Percentiles rank a stretch among this genome's conserved stretches.
These are phyloP conservation scores for Penicillium sp. DNA, from an alignment of 2,329 filamentous ascomycete genomes.

Conservation along the genomic window DNA sequence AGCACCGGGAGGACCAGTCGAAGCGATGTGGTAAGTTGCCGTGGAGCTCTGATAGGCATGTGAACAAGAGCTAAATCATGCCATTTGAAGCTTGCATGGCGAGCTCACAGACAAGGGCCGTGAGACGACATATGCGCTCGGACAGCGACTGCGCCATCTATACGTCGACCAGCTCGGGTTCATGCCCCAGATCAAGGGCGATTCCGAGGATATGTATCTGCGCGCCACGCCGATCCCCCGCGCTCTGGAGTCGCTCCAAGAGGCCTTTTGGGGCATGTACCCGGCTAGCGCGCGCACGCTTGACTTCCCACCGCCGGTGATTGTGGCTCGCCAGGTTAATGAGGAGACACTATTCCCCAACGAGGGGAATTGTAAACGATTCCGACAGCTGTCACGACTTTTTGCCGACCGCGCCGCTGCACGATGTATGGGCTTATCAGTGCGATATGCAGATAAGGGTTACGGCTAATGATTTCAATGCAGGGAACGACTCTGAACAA, in stretches of 20 bases:
- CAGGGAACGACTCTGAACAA: conserved; percentile 69
- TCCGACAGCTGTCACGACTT: conserved; percentile 66
- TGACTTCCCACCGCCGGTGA: conserved; percentile 61
- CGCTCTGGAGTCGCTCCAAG: conserved; percentile 74
- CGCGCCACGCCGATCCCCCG: conserved; percentile 73
- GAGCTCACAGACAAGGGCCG: conserved; percentile 75
- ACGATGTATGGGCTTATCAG: conserved; percentile 52
- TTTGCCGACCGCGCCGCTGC: conserved; percentile 71
- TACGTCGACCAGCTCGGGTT: conserved; percentile 75
- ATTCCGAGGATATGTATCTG: conserved; percentile 66
- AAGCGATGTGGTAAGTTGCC: conserved; percentile 71
- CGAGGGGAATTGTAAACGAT: conserved; percentile 70
- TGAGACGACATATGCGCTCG: conserved; percentile 68
- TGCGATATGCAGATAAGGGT: not conserved
- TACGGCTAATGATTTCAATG: conserved; percentile 1
- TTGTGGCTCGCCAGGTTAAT: conserved; percentile 62
- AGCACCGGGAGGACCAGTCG: conserved; percentile 68
- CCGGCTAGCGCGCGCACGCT: conserved; percentile 54
- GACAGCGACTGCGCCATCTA: conserved; percentile 65
- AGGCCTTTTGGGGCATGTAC: conserved; percentile 74
- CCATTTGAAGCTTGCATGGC: conserved; percentile 48
- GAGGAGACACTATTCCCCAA: conserved; percentile 83
- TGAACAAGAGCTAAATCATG: conserved; percentile 11
- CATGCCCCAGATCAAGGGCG: conserved; percentile 60
- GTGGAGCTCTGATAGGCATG: not conserved